phyloP scores from a whole-genome alignment of 208 protist genomes.

The Leishmania aethiopica region DNA sequence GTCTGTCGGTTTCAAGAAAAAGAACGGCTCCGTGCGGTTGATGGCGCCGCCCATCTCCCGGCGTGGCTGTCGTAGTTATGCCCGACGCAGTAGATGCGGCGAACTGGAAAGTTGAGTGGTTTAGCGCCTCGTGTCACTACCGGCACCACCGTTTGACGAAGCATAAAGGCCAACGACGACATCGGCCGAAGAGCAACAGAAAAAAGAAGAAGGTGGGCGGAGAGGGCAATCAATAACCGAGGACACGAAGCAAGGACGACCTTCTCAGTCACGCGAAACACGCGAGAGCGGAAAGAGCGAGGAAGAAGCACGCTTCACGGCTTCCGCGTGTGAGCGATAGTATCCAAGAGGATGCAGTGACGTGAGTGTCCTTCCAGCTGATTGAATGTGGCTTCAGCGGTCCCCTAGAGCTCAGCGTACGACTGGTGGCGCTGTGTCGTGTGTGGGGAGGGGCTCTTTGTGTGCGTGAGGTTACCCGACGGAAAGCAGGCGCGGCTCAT shows the following conservation, averaged over 20 bases:
- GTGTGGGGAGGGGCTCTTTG: neutral
- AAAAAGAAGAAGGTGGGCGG: too few species aligned
- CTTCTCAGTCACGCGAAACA: neutral
- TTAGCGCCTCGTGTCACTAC: slow-evolving; percentile 35
- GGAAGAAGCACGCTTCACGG: neutral
- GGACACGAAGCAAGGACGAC: neutral
- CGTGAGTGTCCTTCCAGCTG: neutral
- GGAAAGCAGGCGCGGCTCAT: neutral
- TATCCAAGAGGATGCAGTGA: neutral
- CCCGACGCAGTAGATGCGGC: slow-evolving; percentile 77
- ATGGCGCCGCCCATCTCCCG: slow-evolving; percentile 67
- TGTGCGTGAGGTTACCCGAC: neutral
- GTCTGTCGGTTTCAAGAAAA: slow-evolving; percentile 84
- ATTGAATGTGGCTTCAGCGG: neutral
- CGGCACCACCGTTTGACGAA: slow-evolving; percentile 46
- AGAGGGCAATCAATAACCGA: neutral
- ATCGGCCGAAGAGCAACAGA: neutral
- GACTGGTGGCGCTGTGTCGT: neutral
- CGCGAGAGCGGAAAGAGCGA: neutral
- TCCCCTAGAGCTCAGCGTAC: neutral
- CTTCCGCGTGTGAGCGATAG: neutral
- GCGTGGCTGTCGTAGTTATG: slow-evolving; percentile 83
- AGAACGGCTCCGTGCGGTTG: slow-evolving; percentile 62
- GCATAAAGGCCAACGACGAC: slow-evolving; percentile 31
- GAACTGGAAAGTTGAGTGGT: slow-evolving; percentile 58